Base-by-base conservation (phyloP, 2,329 filamentous ascomycete species). In the Cordyceps pruinosa region DNA sequence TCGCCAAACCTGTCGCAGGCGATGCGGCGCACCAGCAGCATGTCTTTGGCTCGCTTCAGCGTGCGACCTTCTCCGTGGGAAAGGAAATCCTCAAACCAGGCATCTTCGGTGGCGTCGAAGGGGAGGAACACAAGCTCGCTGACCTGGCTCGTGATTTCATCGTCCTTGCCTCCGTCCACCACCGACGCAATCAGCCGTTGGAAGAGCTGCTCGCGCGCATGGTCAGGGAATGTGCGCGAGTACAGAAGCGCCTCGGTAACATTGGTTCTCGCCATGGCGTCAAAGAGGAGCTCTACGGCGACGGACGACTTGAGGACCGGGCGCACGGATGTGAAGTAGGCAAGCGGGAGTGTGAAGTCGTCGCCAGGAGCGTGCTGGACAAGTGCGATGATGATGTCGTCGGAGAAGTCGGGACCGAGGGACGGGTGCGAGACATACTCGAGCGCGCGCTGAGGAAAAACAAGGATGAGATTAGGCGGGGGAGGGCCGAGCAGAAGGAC, bases 381-480 rank as follows among this genome's bases (percentile, higher is more conserved):
- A 5, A 94, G 80, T 5, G 81, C 79, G 26, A 81, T 80, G 63
- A 94, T 78, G 53, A 95, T 92, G 60, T 95, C 88, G 71, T 94
- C 89, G 57, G 88, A 82, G 66, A 94, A 95, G 55, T 90, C 90
- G 35, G 88, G 85, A 21, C 87, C 84, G 5, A 95, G 78, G 1
- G 87, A 89, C 0, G 90, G 90, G 65, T 94, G 87, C 4, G 89
- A 86, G 15, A 96, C 81, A 67, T 87, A 85, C 64, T 90, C 85
- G 28, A 95, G 77, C 3, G 90, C 89, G 61, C 75, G 72, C 80
- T 88, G 12, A 5, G 5, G 9, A 15, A 34, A 23, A 7, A 6
- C n/a, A 34, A 39, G 1, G 5, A 19, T 56, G 26, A 35, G n/a
- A 25, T 28, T 12, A 23, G 25, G 9, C 60, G 34, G 62, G 72